Evolutionary conservation across 192 early-diverging fungal species (phyloP), one percentile per base, ranked within the genome.

Genomic region (Backusella sp.): DNA sequence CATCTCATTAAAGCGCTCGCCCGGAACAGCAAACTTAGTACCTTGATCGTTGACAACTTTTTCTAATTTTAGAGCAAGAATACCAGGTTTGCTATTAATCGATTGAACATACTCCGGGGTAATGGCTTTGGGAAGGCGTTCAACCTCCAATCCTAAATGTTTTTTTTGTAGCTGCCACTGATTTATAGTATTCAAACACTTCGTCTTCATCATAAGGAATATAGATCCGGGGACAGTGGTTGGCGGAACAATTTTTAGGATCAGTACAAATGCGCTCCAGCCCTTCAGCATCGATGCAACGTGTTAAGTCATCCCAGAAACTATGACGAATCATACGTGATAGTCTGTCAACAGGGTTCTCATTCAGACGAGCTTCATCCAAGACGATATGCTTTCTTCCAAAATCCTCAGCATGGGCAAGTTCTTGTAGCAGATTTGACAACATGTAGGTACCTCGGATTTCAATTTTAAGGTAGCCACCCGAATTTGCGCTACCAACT

Each of bases 281-380:
- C 17, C 96, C 96, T 41, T 90, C 84, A 59, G 90, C 89, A 80
- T 95, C 93, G 75, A 95, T 94, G 75, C 92, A 88, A 37, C 94
- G 84, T 11, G 96, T 97, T 17, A 99, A 82, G 0, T 93, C 96
- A 80, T 98, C 95, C 98, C 98, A 99, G 77, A 99, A 99, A 46
- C 94, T 89, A 70, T 89, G 93, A 72, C 91, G 90, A 79, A 99
- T 97, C 89, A 98, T 92, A 23, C 98, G 89, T 44, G 89, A 88
- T 66, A 99, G 78, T 3, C 97, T 90, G 75, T 96, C 92, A 28
- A 98, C 91, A 1, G 97, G 98, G 78, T 98, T 98, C 82, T 98
- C 96, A 79, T 92, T 96, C n/a, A 99, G 84, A 6, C 95, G 86
- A 26, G 91, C 90, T 82, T 97, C 96, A 82, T 95, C 92, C 28